Base-by-base conservation (phyloP, 495 filamentous ascomycete species). In the Lichina pygmaea region DNA sequence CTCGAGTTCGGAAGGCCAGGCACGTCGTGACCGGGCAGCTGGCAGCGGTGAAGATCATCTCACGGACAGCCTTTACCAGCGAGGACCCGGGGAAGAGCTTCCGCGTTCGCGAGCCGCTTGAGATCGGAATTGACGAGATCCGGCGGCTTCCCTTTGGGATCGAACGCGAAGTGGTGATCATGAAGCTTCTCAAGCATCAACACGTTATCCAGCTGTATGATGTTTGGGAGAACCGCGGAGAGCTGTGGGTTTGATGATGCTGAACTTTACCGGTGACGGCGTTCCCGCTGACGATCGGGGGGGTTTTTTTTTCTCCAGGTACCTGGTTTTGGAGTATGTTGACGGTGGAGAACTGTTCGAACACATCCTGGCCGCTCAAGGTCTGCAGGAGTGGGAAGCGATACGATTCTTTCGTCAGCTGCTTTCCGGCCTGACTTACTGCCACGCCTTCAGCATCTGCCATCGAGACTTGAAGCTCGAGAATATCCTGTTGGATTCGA, bases 381-480 rank as follows among this genome's bases (percentile, higher is more conserved):
- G 68, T 15, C 66, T 99, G 0, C 55, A 62, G 1, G 91, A 95
- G 58, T 65, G 71, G 42, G 81, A 91, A 54, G 80, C 79, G 6
- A 68, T 94, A 37, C 77, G 68, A 50, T 72, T 84, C 46, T 94
- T 93, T 55, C 79, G 86, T 16, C 89, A 99, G 59, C 79, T 99
- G 24, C 76, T 95, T 50, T 76, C 78, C n/a, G 91, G 78, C 0
- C 64, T 99, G 33, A 75, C 81, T 7, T 93, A 91, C 60, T 86
- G 83, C 51, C 91, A 99, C 58, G 72, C 78, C 6, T 77, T 94
- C 62, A 77, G 81, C 52, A 93, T 99, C 48, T 91, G 84, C 57
- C 89, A 99, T 54, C 78, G 89, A 30, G 89, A 99, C 50, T 62
- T 99, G 33, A 99, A 99, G 61, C 89, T 84, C 0, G 89, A 99